Conservation (phyloP, 768 basidiomycete species). For the Mycena filopes region DNA sequence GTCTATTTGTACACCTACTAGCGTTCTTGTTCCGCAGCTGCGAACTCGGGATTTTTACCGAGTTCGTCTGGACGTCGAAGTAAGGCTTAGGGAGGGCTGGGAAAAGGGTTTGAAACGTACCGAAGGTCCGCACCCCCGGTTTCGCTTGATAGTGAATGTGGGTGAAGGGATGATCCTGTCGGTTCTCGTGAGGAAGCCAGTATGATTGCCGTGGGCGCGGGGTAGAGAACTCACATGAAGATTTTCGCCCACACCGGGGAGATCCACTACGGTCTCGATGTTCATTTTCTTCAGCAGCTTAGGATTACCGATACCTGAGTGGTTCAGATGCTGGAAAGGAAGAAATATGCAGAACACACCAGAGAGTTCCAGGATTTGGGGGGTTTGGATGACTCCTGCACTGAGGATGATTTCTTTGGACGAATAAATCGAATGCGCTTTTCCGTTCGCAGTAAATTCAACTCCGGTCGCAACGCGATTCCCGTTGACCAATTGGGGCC, state of each 20-base stretch:
- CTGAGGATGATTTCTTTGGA: constrained; percentile 1
- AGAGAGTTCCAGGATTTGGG: not conserved
- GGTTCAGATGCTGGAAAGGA: too few species aligned
- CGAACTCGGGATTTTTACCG: not conserved
- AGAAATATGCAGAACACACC: constrained; percentile 21
- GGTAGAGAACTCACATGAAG: constrained; percentile 19
- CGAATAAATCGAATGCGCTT: not conserved
- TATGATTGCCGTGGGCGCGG: too few species aligned
- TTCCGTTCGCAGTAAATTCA: constrained; percentile 4
- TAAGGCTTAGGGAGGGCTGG: not conserved
- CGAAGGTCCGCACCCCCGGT: too few species aligned
- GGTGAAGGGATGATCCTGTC: not conserved
- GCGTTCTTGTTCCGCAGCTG: not conserved
- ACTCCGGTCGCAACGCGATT: constrained; percentile 13
- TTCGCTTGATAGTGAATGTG: not conserved
- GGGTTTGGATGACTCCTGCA: not conserved
- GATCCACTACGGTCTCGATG: constrained; percentile 37
- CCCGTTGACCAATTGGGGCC: not conserved
- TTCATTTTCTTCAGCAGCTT: constrained; percentile 23
- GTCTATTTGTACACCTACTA: not conserved
- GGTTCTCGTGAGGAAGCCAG: too few species aligned
- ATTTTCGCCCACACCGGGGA: constrained; percentile 46
- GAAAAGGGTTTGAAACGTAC: not conserved
- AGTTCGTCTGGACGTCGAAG: not conserved
- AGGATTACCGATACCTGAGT: constrained; percentile 32